phyloP scores from a whole-genome alignment of 2,329 filamentous ascomycete species.

The Myriosclerotinia curreyana region DNA sequence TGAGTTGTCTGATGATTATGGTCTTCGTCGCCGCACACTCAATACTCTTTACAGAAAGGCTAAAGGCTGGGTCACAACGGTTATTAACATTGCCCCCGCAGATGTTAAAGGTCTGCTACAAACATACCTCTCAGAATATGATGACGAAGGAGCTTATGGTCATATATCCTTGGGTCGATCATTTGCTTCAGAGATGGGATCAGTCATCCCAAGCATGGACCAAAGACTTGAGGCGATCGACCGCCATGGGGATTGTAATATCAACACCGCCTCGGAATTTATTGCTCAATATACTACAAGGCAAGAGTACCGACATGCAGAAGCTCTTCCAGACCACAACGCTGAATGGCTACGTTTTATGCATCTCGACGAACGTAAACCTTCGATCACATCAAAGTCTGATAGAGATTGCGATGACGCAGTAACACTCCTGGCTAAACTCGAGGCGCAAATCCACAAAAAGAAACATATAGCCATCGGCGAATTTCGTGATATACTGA shows the following conservation, averaged over 20 bases:
- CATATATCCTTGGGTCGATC: constrained; percentile 90
- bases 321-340: constrained; percentile 67
- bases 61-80: constrained; percentile 73
- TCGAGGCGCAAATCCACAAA: constrained; percentile 67
- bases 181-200: constrained; percentile 90
- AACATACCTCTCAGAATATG: constrained; percentile 92
- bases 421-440: constrained; percentile 64
- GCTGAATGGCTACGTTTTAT: constrained; percentile 62
- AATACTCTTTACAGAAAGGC: constrained; percentile 74
- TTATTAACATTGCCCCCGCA: constrained; percentile 80
- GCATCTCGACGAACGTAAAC: constrained; percentile 51
- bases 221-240: constrained; percentile 82
- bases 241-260: constrained; percentile 64
- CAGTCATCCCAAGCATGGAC: constrained; percentile 79
- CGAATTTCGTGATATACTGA: constrained; percentile 77
- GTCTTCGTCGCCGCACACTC: constrained; percentile 75
- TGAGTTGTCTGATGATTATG: constrained; percentile 91
- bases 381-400: constrained; percentile 43
- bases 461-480: constrained; percentile 67
- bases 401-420: constrained; percentile 56
- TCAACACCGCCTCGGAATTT: constrained; percentile 94
- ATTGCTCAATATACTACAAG: constrained; percentile 95
- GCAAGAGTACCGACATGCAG: constrained; percentile 89
- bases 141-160: constrained; percentile 86
- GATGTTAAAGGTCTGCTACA: constrained; percentile 94